Conservation (phyloP, 108 stramenopile genomes). For the Skeletonema menzelii region DNA sequence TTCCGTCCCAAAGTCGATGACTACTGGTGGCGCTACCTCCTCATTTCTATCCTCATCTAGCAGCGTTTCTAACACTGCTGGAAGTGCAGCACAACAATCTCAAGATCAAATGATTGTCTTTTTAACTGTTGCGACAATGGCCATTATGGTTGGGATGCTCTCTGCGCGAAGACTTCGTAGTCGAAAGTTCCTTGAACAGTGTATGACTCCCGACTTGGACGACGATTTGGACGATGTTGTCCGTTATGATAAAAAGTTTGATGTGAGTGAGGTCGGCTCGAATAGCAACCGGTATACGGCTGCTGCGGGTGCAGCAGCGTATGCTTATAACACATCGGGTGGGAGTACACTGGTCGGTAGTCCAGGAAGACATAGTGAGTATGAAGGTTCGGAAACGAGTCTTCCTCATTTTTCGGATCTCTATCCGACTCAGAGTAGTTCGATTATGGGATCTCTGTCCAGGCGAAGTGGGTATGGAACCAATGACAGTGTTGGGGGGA, state of each 20-base stretch:
- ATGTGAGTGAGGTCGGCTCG: background rate
- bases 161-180: slow-evolving; percentile 61
- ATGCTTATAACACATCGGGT: background rate
- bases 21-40: background rate
- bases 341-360: background rate
- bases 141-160: slow-evolving; percentile 74
- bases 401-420: slow-evolving; percentile 2
- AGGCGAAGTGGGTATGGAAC: slow-evolving; percentile 45
- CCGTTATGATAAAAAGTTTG: slow-evolving; percentile 28
- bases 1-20: background rate
- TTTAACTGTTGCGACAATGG: slow-evolving; percentile 83
- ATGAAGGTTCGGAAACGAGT: slow-evolving; percentile 20
- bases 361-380: slow-evolving; percentile 27
- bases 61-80: background rate
- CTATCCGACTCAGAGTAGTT: background rate
- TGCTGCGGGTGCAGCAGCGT: background rate
- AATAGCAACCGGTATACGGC: background rate
- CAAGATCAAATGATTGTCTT: slow-evolving; percentile 78
- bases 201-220: slow-evolving; percentile 82
- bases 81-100: slow-evolving; percentile 4
- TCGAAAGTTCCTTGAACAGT: slow-evolving; percentile 52
- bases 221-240: slow-evolving; percentile 51
- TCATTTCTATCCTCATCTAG: background rate
- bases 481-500: slow-evolving; percentile 43
- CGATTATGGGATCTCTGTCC: background rate